These are phyloP conservation scores for Rhizophagus clarus DNA, from an alignment of 192 early-diverging fungal genomes.

Conservation along the genomic window DNA sequence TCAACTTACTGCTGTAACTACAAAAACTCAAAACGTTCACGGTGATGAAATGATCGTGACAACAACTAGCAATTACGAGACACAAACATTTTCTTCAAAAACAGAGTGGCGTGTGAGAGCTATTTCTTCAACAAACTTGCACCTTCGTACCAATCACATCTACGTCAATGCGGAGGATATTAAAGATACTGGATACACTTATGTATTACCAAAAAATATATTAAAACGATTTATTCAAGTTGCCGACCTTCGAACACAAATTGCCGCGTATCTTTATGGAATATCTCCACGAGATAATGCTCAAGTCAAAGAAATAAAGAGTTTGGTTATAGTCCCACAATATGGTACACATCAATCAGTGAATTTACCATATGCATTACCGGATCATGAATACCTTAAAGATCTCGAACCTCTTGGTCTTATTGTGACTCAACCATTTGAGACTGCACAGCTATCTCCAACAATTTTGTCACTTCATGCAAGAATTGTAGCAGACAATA, in stretches of 20 bases:
- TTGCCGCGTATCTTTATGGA: slow-evolving; percentile 95
- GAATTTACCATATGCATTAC: slow-evolving; percentile 84
- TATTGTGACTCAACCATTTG: slow-evolving; percentile 97
- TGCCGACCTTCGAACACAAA: slow-evolving; percentile 92
- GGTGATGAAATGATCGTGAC: slow-evolving; percentile 99
- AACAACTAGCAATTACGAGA: slow-evolving; percentile 95
- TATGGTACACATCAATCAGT: slow-evolving; percentile 97
- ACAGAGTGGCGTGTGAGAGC: slow-evolving; percentile 99
- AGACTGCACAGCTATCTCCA: slow-evolving; percentile 84
- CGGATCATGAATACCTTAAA: slow-evolving; percentile 87
- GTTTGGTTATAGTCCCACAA: slow-evolving; percentile 95
- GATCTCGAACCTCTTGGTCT: slow-evolving; percentile 97
- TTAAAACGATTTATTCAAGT: slow-evolving; percentile 96
- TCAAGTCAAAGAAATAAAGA: slow-evolving; percentile 94
- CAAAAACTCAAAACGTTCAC: slow-evolving; percentile 94
- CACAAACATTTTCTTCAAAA: slow-evolving; percentile 96
- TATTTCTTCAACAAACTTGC: slow-evolving; percentile 95
- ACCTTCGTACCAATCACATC: slow-evolving; percentile 93
- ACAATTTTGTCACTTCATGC: slow-evolving; percentile 92
- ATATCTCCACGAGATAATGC: slow-evolving; percentile 84
- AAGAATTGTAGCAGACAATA: slow-evolving; percentile 85
- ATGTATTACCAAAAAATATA: slow-evolving; percentile 97
- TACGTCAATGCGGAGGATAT: slow-evolving; percentile 97
- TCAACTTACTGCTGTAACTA: slow-evolving; percentile 93
- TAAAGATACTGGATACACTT: slow-evolving; percentile 91